These are phyloP conservation scores for Talaromyces proteolyticus DNA, from an alignment of 495 filamentous ascomycete genomes.

Conservation along the genomic window DNA sequence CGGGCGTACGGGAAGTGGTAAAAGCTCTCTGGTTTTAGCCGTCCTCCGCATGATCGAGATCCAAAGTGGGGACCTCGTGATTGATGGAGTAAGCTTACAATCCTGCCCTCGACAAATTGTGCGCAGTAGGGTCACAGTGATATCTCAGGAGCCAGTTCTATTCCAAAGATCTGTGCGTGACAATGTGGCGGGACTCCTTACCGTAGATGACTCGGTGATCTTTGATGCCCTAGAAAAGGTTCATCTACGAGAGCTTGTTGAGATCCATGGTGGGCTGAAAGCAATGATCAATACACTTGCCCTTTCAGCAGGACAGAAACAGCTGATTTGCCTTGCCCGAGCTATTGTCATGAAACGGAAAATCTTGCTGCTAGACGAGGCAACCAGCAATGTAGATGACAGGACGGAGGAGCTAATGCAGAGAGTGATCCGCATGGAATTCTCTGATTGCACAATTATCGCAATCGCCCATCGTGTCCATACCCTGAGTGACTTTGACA, in stretches of 20 bases:
- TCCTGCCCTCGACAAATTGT: slow-evolving; percentile 23
- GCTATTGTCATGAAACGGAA: slow-evolving; percentile 74
- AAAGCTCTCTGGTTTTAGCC: slow-evolving; percentile 28
- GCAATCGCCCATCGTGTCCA: slow-evolving; percentile 84
- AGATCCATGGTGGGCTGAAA: slow-evolving; percentile 66
- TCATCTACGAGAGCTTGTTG: slow-evolving; percentile 52
- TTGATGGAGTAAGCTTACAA: slow-evolving; percentile 29
- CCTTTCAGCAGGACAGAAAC: slow-evolving; percentile 79
- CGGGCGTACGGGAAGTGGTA: slow-evolving; percentile 27
- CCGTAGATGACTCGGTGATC: slow-evolving; percentile 65
- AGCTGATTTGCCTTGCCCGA: slow-evolving; percentile 80
- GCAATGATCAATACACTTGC: slow-evolving; percentile 42
- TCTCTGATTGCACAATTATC: slow-evolving; percentile 70
- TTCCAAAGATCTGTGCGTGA: slow-evolving; percentile 79
- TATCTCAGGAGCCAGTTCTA: slow-evolving; percentile 57
- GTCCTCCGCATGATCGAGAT: slow-evolving; percentile 19
- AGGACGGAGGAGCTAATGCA: slow-evolving; percentile 82
- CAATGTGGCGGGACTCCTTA: slow-evolving; percentile 75
- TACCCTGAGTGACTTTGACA: slow-evolving; percentile 84
- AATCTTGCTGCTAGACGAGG: slow-evolving; percentile 84
- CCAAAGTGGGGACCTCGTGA: slow-evolving; percentile 13
- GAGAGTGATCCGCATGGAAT: slow-evolving; percentile 64
- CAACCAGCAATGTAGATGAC: slow-evolving; percentile 81
- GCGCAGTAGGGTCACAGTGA: slow-evolving; percentile 20
- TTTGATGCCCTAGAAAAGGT: slow-evolving; percentile 71